Conservation (phyloP, 164 flowering plant genomes). For the Magnolia officinalis region DNA sequence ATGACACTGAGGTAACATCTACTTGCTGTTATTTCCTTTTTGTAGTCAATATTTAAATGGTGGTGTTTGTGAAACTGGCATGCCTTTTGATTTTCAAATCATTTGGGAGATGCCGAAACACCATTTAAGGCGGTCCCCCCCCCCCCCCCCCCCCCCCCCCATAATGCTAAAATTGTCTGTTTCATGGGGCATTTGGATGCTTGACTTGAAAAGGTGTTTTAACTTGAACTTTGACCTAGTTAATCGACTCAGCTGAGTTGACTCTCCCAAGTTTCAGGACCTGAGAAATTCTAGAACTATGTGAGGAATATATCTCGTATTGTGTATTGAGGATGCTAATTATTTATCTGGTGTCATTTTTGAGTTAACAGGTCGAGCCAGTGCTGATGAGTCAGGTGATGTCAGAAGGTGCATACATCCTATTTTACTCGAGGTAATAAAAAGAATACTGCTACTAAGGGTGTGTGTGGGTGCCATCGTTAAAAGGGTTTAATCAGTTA, state of each 20-base stretch:
- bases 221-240: neutral
- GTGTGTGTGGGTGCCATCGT: neutral
- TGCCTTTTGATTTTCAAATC: neutral
- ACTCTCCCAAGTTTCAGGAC: no score
- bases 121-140: neutral
- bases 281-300: no score
- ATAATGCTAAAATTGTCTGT: neutral
- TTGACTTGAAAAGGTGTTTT: neutral
- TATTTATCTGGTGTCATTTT: no score
- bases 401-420: constrained; percentile 89
- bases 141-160: no score
- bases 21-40: neutral
- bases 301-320: no score
- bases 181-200: neutral
- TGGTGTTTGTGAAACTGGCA: neutral
- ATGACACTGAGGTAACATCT: constrained; percentile 73
- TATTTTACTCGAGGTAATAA: constrained; percentile 71
- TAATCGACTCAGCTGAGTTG: neutral
- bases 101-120: neutral
- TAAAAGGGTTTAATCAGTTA: neutral
- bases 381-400: constrained; percentile 68
- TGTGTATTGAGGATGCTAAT: no score
- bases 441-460: neutral
- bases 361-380: constrained; percentile 56
- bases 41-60: neutral